Percentiles rank a stretch among this genome's conserved stretches.
Conservation (phyloP, 1,139 yeast genomes). For the Eremothecium gossypii region DNA sequence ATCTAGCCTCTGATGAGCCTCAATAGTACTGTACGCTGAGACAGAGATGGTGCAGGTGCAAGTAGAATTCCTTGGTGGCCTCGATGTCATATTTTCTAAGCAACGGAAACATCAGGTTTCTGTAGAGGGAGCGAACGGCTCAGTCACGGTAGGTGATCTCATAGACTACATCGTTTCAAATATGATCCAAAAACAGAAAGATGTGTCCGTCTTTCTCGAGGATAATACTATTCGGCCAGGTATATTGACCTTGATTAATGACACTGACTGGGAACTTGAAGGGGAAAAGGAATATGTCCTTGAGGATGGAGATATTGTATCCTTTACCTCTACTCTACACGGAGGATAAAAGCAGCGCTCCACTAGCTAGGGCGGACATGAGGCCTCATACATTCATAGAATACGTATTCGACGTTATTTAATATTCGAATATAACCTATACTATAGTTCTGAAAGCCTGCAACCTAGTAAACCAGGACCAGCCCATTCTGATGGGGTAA, state of each 20-base stretch:
- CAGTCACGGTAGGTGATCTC: conserved; percentile 47
- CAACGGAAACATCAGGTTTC: conserved; percentile 37
- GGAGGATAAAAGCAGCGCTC: conserved; percentile 54
- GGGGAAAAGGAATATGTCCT: conserved; percentile 75
- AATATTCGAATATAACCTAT: background rate
- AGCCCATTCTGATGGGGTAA: conserved; percentile 57
- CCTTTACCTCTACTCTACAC: conserved; percentile 88
- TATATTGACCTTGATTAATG: conserved; percentile 81
- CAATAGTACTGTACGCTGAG: too few relatives aligned
- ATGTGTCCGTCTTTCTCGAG: conserved; percentile 67
- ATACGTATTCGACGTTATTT: background rate
- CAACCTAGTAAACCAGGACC: conserved; percentile 74
- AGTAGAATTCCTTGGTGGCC: conserved; percentile 54
- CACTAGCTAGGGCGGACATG: background rate
- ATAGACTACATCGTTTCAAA: conserved; percentile 45
- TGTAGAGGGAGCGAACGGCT: conserved; percentile 36
- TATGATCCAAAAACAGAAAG: conserved; percentile 53
- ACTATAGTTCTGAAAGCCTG: conserved; percentile 43
- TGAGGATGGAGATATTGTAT: conserved; percentile 65
- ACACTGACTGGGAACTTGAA: conserved; percentile 94
- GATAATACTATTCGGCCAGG: conserved; percentile 83
- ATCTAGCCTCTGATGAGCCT: too few relatives aligned
- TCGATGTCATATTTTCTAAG: conserved; percentile 54
- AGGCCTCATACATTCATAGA: background rate
- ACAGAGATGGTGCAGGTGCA: conserved; percentile 27